phyloP scores from a whole-genome alignment of 192 early-diverging fungal species.

The Coemansia sp. region DNA sequence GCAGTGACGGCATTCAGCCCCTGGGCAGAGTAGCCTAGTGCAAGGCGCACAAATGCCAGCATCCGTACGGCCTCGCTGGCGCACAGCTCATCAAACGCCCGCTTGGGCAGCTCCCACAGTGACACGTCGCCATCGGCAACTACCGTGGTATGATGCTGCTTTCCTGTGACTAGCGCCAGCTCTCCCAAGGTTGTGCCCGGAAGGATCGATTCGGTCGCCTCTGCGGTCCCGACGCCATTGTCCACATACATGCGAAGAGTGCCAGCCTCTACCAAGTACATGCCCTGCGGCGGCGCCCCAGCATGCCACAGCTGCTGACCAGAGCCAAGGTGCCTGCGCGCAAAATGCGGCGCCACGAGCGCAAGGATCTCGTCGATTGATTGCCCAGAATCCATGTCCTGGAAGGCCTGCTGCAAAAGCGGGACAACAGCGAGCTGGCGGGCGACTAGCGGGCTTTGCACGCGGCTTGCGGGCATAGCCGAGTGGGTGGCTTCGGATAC shows the following conservation, averaged over 20 bases:
- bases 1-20: slow-evolving; percentile 51
- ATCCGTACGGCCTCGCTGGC: slow-evolving; percentile 64
- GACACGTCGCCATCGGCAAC: slow-evolving; percentile 61
- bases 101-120: slow-evolving; percentile 70
- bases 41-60: slow-evolving; percentile 74
- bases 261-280: slow-evolving; percentile 78
- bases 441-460: background rate
- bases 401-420: slow-evolving; percentile 60
- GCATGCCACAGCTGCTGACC: slow-evolving; percentile 65
- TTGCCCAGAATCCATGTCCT: slow-evolving; percentile 54
- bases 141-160: slow-evolving; percentile 55
- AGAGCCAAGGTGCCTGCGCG: slow-evolving; percentile 49
- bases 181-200: slow-evolving; percentile 91
- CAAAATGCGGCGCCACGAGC: slow-evolving; percentile 63
- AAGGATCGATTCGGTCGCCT: slow-evolving; percentile 74
- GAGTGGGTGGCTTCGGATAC: slow-evolving; percentile 37
- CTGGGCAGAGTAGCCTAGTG: slow-evolving; percentile 68
- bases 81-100: slow-evolving; percentile 63
- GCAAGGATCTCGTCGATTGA: slow-evolving; percentile 55
- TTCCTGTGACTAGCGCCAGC: slow-evolving; percentile 68
- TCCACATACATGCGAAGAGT: slow-evolving; percentile 56
- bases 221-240: slow-evolving; percentile 20
- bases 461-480: slow-evolving; percentile 24
- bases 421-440: slow-evolving; percentile 42
- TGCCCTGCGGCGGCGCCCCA: slow-evolving; percentile 55